These are phyloP conservation scores for Omphalotus olearius DNA, from an alignment of 1,284 basidiomycete species.

Conservation along the genomic window DNA sequence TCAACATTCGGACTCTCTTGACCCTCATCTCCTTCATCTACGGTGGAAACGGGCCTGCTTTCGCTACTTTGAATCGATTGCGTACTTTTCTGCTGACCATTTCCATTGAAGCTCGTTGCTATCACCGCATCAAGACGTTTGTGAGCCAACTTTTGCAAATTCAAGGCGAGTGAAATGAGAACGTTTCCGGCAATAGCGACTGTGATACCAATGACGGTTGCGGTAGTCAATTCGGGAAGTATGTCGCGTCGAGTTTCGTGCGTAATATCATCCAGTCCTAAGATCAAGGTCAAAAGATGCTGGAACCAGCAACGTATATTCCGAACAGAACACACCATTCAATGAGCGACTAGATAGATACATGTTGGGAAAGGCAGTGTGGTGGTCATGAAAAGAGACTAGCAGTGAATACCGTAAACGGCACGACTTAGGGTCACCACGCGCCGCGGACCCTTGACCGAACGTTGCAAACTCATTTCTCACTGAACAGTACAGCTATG, in stretches of 20 bases:
- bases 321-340: no score
- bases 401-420: not conserved
- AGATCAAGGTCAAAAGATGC: no score
- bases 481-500: constrained; percentile 37
- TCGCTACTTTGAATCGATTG: constrained; percentile 6
- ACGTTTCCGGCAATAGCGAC: constrained; percentile 85
- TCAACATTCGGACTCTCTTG: not conserved
- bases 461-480: no score
- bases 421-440: no score
- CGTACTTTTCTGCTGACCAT: not conserved
- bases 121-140: constrained; percentile 53
- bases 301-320: no score
- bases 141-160: constrained; percentile 91
- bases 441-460: no score
- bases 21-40: constrained; percentile 26
- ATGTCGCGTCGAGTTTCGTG: constrained; percentile 16
- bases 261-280: not conserved
- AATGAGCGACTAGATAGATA: no score
- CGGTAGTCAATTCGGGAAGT: constrained; percentile 54
- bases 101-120: constrained; percentile 4
- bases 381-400: not conserved
- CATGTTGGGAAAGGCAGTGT: no score
- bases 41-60: constrained; percentile 18
- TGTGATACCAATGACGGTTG: constrained; percentile 75
- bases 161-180: constrained; percentile 87